phyloP scores from a whole-genome alignment of 768 basidiomycete genomes.

The Hericium rajendrae region DNA sequence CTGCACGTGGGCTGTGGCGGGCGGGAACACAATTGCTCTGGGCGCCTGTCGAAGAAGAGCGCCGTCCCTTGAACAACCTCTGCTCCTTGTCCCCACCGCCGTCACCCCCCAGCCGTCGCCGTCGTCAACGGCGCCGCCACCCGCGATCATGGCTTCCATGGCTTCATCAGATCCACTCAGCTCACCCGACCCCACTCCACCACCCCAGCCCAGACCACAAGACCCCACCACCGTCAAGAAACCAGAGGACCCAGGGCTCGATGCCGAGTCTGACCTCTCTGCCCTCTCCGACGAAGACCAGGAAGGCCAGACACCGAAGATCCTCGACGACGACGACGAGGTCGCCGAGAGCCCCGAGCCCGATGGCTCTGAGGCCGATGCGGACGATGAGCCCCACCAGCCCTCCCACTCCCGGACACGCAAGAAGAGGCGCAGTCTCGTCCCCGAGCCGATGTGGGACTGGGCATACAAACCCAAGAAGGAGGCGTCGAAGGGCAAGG shows the following conservation, averaged over 20 bases:
- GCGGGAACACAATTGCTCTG: background rate
- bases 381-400: slow-evolving; percentile 16
- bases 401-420: slow-evolving; percentile 5
- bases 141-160: slow-evolving; percentile 26
- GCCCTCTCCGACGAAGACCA: slow-evolving; percentile 80
- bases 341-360: slow-evolving; percentile 13
- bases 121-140: background rate
- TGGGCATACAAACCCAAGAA: slow-evolving; percentile 48
- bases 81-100: background rate
- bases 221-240: slow-evolving; percentile 23
- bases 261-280: slow-evolving; percentile 69
- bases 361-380: slow-evolving; percentile 20
- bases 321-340: slow-evolving; percentile 9
- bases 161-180: slow-evolving; percentile 57
- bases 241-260: slow-evolving; percentile 29
- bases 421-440: slow-evolving; percentile 55
- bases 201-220: slow-evolving; percentile 22
- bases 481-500: slow-evolving; percentile 24
- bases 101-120: background rate
- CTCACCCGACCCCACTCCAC: slow-evolving; percentile 58
- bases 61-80: background rate
- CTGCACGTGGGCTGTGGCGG: background rate
- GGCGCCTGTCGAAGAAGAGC: background rate
- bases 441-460: slow-evolving; percentile 79
- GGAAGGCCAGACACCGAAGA: slow-evolving; percentile 28